Conservation (phyloP, 1,139 yeast species). For the Kluyveromyces sp. region DNA sequence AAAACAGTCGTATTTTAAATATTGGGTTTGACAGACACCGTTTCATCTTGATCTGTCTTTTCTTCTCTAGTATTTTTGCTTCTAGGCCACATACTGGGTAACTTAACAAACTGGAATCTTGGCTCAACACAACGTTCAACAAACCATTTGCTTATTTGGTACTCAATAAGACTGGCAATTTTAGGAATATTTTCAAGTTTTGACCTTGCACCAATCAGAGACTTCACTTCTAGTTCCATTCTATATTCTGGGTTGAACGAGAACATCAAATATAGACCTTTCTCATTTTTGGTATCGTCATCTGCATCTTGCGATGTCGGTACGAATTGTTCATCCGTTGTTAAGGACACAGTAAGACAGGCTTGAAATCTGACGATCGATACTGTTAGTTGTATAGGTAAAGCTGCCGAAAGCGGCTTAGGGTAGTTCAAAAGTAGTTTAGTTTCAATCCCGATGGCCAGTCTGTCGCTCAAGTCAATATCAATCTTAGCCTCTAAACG, state of each 20-base stretch:
- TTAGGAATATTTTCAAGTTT: conserved; percentile 91
- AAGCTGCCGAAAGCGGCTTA: conserved; percentile 70
- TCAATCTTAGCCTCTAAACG: conserved; percentile 87
- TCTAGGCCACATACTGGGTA: conserved; percentile 91
- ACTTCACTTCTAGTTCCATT: conserved; percentile 76
- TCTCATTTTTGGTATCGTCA: conserved; percentile 20
- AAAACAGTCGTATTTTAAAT: conserved; percentile 2
- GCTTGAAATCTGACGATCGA: conserved; percentile 93
- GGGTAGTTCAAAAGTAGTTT: conserved; percentile 78
- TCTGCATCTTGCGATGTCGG: conserved; percentile 40
- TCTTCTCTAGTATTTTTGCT: conserved; percentile 59
- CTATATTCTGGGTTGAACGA: conserved; percentile 88
- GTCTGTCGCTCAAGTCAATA: conserved; percentile 82
- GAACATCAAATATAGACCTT: conserved; percentile 58
- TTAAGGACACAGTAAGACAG: conserved; percentile 67
- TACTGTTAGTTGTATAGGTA: conserved; percentile 77
- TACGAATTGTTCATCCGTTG: conserved; percentile 38
- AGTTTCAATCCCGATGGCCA: conserved; percentile 86
- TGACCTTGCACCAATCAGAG: conserved; percentile 87
- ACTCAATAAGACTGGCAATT: conserved; percentile 76
- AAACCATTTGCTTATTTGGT: conserved; percentile 80
- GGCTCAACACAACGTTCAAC: conserved; percentile 92
- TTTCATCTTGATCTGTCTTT: conserved; percentile 14
- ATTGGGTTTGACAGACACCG: conserved; percentile 8
- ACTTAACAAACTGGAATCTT: conserved; percentile 69